Evolutionary conservation across 768 basidiomycete genomes (phyloP).

Genomic region (Amanita inopinata): DNA sequence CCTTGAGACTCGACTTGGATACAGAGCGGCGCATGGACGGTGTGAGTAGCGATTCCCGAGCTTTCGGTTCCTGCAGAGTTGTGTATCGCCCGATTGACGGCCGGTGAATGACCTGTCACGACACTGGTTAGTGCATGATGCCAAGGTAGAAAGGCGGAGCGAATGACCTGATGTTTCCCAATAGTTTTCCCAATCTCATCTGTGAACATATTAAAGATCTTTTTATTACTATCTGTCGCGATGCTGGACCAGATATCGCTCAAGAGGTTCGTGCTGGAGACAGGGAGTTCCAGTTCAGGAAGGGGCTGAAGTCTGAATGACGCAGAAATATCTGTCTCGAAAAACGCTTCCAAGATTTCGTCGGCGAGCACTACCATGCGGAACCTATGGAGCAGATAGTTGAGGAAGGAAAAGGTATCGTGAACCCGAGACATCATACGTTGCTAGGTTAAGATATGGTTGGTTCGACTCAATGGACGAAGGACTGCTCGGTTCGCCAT

Average conservation of each 20-base stretch:
- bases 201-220: conserved; percentile 85
- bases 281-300: conserved; percentile 56
- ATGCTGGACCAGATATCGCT: conserved; percentile 88
- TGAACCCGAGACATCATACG: conserved; percentile 36
- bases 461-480: conserved; percentile 61
- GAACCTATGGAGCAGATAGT: conserved; percentile 45
- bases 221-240: conserved; percentile 86
- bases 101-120: conserved; percentile 48
- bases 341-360: conserved; percentile 93
- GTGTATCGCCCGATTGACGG: conserved; percentile 86
- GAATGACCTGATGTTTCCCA: conserved; percentile 89
- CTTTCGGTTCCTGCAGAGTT: conserved; percentile 77
- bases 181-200: conserved; percentile 94
- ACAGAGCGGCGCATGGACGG: conserved; percentile 52
- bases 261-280: conserved; percentile 49
- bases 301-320: conserved; percentile 78
- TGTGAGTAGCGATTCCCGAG: conserved; percentile 78
- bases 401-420: background rate
- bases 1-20: conserved; percentile 41
- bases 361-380: conserved; percentile 98
- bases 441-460: conserved; percentile 88
- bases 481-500: conserved; percentile 27
- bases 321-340: conserved; percentile 81
- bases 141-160: conserved; percentile 12
- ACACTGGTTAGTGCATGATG: background rate